These are phyloP conservation scores for Larix kaempferi DNA, from an alignment of 75 land plant species.

Conservation along the genomic window DNA sequence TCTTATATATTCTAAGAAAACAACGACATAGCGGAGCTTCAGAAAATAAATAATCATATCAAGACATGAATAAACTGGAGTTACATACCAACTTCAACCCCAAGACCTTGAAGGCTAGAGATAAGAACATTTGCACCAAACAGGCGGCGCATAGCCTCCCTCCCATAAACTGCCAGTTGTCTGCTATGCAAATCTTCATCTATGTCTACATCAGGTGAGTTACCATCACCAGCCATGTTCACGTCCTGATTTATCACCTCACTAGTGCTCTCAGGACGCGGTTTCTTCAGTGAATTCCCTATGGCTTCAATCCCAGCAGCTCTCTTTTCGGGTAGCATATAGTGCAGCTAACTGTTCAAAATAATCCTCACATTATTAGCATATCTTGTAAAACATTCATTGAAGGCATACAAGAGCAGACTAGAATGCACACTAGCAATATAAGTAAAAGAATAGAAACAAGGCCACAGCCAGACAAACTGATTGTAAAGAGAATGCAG, in stretches of 20 bases:
- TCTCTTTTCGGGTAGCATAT: slow-evolving; percentile 97
- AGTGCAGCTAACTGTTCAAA: slow-evolving; percentile 45
- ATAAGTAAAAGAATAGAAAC: no score
- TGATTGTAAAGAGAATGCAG: no score
- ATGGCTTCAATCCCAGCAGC: slow-evolving; percentile 38
- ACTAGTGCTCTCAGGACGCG: slow-evolving; percentile 19
- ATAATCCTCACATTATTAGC: background rate
- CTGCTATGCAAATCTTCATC: slow-evolving; percentile 98
- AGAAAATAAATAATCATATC: no score
- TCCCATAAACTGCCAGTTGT: slow-evolving; percentile 92
- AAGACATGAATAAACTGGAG: no score
- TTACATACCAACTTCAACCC: slow-evolving; percentile 74
- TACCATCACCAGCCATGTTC: slow-evolving; percentile 26
- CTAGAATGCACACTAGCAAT: no score
- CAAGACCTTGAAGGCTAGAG: slow-evolving; percentile 89
- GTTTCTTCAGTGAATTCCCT: slow-evolving; percentile 29
- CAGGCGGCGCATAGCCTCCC: slow-evolving; percentile 86
- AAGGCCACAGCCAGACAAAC: no score
- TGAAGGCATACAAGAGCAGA: no score
- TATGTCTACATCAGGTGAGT: slow-evolving; percentile 44
- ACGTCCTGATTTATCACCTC: background rate
- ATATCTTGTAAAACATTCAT: no score
- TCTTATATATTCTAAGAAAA: no score
- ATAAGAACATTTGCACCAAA: slow-evolving; percentile 79
- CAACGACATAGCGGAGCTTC: no score